Percentiles rank a stretch among this genome's conserved stretches.
Conservation (phyloP, 495 filamentous ascomycete genomes). For the Aspergillus heteromorphus region DNA sequence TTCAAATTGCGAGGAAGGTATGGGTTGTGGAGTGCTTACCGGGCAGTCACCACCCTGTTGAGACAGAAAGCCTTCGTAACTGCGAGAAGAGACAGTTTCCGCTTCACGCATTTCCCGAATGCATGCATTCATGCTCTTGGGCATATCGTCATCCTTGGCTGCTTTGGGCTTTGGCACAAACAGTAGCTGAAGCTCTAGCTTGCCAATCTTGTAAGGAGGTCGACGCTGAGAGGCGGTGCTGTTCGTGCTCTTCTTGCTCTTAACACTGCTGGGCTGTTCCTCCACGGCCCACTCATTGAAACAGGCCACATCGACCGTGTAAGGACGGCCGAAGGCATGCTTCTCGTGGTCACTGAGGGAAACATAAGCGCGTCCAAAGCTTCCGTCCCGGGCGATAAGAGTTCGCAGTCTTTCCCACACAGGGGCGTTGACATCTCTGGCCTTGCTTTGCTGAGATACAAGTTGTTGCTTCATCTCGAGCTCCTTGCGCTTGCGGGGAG, state of each 20-base stretch:
- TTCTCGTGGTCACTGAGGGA: slow-evolving; percentile 88
- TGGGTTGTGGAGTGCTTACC: slow-evolving; percentile 53
- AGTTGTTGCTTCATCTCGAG: slow-evolving; percentile 75
- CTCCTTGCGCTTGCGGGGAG: slow-evolving; percentile 91
- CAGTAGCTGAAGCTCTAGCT: slow-evolving; percentile 84
- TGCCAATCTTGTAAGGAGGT: slow-evolving; percentile 91
- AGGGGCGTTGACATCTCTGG: slow-evolving; percentile 59
- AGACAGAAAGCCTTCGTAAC: slow-evolving; percentile 82
- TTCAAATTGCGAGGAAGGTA: slow-evolving; percentile 1
- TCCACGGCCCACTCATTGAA: slow-evolving; percentile 99
- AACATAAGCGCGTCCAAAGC: slow-evolving; percentile 88
- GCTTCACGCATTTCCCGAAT: slow-evolving; percentile 89
- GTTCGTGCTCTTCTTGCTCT: slow-evolving; percentile 74
- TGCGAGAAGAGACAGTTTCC: slow-evolving; percentile 63
- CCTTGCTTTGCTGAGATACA: slow-evolving; percentile 65
- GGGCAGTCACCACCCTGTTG: slow-evolving; percentile 98
- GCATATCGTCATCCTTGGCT: slow-evolving; percentile 90
- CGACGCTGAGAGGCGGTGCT: slow-evolving; percentile 56
- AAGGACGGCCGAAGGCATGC: slow-evolving; percentile 77
- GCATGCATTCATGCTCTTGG: slow-evolving; percentile 94
- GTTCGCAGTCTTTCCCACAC: slow-evolving; percentile 81
- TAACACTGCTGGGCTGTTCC: slow-evolving; percentile 71
- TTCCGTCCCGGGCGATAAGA: slow-evolving; percentile 82
- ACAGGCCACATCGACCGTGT: slow-evolving; percentile 80
- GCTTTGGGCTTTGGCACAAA: slow-evolving; percentile 91